Percentiles rank a stretch among this genome's conserved stretches.
Conservation (phyloP, 2,329 filamentous ascomycete genomes). For the Diaporthe capsici region DNA sequence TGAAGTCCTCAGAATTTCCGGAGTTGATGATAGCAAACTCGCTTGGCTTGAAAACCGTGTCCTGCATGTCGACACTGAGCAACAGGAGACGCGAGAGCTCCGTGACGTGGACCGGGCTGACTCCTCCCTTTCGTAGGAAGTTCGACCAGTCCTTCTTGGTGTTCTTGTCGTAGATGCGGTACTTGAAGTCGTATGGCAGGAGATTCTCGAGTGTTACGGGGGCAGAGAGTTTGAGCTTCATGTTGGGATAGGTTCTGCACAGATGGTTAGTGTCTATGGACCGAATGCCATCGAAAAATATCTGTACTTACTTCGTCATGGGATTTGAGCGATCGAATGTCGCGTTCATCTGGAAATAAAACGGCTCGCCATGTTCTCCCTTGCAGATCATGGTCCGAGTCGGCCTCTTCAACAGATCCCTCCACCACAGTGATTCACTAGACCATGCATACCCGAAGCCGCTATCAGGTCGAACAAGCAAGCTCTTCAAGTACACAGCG, state of each 20-base stretch:
- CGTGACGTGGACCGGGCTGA: constrained; percentile 97
- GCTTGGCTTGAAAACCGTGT: constrained; percentile 93
- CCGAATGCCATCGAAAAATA: background rate
- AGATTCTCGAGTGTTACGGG: constrained; percentile 96
- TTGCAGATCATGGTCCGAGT: constrained; percentile 91
- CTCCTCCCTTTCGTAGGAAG: constrained; percentile 94
- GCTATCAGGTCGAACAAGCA: constrained; percentile 91
- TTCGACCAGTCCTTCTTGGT: constrained; percentile 99
- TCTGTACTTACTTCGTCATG: constrained; percentile 73
- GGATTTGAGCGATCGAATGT: constrained; percentile 88
- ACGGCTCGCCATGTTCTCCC: constrained; percentile 88
- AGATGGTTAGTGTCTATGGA: constrained; percentile 50
- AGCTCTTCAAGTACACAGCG: constrained; percentile 88
- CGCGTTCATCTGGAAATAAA: constrained; percentile 97
- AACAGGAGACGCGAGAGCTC: constrained; percentile 94
- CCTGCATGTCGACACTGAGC: constrained; percentile 95
- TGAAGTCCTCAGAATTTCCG: constrained; percentile 88
- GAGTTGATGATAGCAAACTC: constrained; percentile 98
- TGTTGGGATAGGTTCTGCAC: constrained; percentile 86
- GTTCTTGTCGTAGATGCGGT: constrained; percentile 98
- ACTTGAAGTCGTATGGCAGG: constrained; percentile 98
- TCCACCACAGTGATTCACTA: constrained; percentile 91
- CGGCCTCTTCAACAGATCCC: constrained; percentile 85
- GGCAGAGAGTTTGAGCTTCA: constrained; percentile 92
- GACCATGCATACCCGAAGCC: constrained; percentile 98